Evolutionary conservation across 2,329 filamentous ascomycete genomes (phyloP), one percentile per base, ranked within the genome.

Genomic region (Talaromyces sp.): DNA sequence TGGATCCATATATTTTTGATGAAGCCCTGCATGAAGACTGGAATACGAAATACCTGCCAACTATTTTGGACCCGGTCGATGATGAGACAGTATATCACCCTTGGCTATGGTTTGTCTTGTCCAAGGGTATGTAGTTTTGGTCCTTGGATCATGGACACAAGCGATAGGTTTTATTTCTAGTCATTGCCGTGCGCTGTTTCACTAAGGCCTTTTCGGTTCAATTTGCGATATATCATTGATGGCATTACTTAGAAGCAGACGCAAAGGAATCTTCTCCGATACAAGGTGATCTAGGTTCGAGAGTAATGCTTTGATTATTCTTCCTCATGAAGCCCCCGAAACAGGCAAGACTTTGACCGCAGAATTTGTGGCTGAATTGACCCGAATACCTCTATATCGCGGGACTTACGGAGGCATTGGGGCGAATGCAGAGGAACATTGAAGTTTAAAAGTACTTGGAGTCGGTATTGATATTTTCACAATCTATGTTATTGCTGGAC

Each of bases 301-400:
- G 22, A n/a, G 40, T 10, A 10, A 55, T 17, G 50, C 15, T 2
- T 75, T 81, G 55, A 80, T 82, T 56, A 70, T 82, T 57, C 71
- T 82, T 3, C 73, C 83, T 2, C 74, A 71, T 45, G 80, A 80
- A 1, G 77, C 77, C 0, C 80, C 80, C 0, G 81, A 81, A 2
- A 78, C 81, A 1, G 81, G 80, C 13, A 83, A 83, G 68, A 83
- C 81, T 0, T 64, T 80, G 22, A 81, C 79, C 3, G 77, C 76
- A 5, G 79, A 81, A 62, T 75, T 73, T 57, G 73, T 80, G 21
- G 79, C 80, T 1, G 80, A 82, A 58, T 69, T 77, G 53, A 79
- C 81, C 73, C 70, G 74, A 33, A 76, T 77, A 1, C 80, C 80
- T 1, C 69, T 83, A 0, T 81, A 78, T 63, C 70, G 74, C 53